Evolutionary conservation across 345 rosid genomes (phyloP), one percentile per base, ranked within the genome.

Genomic region (Clarkia xantiana): DNA sequence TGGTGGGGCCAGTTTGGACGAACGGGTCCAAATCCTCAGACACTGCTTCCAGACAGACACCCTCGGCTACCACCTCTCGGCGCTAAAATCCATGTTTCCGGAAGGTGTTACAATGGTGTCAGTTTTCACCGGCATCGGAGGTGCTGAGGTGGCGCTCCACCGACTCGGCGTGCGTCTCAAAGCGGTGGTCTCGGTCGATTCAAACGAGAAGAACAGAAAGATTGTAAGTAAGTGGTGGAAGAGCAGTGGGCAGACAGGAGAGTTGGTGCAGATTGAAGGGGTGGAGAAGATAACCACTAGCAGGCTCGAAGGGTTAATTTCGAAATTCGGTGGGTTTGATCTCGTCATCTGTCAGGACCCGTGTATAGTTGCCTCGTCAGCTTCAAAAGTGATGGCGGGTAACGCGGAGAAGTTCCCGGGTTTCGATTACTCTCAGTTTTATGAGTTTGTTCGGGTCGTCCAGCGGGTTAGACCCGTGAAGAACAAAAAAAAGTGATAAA

Each of bases 11-110:
- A 68, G 69, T 48, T 55, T 57, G 45, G 42, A 25, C 9, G 87
- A 80, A 57, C 79, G 90, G 61, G 66, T 84, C 49, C 69, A 69
- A 54, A 48, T 66, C 17, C 77, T 91, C 42, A 70, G 63, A 34
- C 67, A 67, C 50, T 73, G 85, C 68, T 76, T 84, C 65, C 98
- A 91, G 70, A 80, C 78, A 17, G 96, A 91, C 59, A 71, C 89
- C 10, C 63, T 91, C 63, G 94, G 80, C 42, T 86, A 75, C 64
- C 87, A 86, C 74, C 79, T 91, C 49, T 91, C 98, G 3, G 89
- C 72, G 20, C 67, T 91, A 57, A 91, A 81, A 72, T 22, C 69
- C 38, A 48, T 76, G 68, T 81, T 67, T 51, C 93, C 89, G 0
- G 71, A 54, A 53, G 96, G 98, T 45, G 40, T 86, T 60, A 76